A percentile compares a stretch with the other conserved stretches of the same genome.
phyloP scores from a whole-genome alignment of 176 grass and related monocot species.

The Carex cristatella region DNA sequence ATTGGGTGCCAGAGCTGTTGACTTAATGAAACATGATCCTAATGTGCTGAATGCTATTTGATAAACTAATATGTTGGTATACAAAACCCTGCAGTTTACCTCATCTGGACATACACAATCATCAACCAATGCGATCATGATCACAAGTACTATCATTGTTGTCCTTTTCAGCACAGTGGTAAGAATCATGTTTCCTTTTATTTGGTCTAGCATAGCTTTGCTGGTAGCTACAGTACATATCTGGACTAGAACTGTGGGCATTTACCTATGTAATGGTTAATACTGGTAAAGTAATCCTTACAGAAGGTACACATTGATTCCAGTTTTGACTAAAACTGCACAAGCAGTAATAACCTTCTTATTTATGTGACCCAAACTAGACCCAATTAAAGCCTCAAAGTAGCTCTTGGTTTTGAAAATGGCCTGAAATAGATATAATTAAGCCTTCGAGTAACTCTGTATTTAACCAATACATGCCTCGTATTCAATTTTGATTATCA shows the following conservation, averaged over 20 bases:
- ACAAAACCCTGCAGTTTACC: conserved; percentile 58
- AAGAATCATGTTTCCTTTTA: conserved; percentile 24
- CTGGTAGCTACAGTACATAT: neutral
- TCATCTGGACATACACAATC: conserved; percentile 47
- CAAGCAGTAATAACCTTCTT: neutral
- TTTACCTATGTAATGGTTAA: neutral
- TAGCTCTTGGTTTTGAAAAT: neutral
- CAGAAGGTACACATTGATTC: neutral
- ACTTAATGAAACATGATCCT: neutral
- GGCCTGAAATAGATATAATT: neutral
- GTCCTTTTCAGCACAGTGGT: conserved; percentile 98
- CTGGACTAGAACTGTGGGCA: neutral
- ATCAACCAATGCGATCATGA: conserved; percentile 75
- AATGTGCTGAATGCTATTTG: neutral
- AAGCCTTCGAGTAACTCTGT: neutral
- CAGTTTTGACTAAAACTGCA: neutral
- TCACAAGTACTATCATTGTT: conserved; percentile 91
- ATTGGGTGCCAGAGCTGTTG: neutral
- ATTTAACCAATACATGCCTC: neutral
- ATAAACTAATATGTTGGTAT: conserved; percentile 4
- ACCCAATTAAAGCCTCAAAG: neutral
- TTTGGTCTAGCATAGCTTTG: neutral
- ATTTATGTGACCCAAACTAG: neutral
- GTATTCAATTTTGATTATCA: neutral
- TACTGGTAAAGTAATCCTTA: conserved; percentile 14